phyloP scores from a whole-genome alignment of 2,329 filamentous ascomycete species.

The Bisporella sp. region DNA sequence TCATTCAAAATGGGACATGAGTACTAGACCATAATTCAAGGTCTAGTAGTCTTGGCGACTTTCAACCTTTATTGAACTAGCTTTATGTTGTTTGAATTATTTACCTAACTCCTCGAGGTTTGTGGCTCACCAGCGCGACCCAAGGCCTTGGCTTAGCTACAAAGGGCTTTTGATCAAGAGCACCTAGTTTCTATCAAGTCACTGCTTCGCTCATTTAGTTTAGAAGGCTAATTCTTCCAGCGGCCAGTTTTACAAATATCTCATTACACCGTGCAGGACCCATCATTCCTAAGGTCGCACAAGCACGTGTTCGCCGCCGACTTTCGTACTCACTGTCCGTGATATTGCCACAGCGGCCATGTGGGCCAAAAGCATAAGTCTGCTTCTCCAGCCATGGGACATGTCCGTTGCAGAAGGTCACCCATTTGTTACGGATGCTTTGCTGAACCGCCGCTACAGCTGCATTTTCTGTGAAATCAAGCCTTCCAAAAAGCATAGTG shows the following conservation, averaged over 20 bases:
- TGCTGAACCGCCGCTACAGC: not conserved
- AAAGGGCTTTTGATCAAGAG: too few relatives aligned
- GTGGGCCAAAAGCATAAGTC: not conserved
- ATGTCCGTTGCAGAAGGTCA: not conserved
- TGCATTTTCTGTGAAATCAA: not conserved
- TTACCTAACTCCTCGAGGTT: too few relatives aligned
- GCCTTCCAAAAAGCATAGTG: slow-evolving; percentile 35
- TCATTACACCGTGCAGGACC: not conserved
- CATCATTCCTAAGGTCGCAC: not conserved
- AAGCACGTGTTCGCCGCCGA: not conserved
- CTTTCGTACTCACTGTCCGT: not conserved
- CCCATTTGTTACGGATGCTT: not conserved
- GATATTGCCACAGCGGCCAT: not conserved
- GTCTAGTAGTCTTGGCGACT: not conserved
- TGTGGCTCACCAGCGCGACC: too few relatives aligned
- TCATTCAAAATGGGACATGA: not conserved
- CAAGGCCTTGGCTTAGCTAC: too few relatives aligned
- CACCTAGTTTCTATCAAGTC: not conserved
- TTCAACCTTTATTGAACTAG: not conserved
- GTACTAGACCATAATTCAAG: not conserved
- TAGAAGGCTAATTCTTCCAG: not conserved
- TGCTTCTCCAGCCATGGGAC: not conserved
- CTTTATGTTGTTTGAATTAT: not conserved
- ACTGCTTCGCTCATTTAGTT: not conserved
- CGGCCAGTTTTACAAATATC: not conserved